A percentile compares a stretch with the other conserved stretches of the same genome.
Evolutionary conservation across 306 rosid genomes (phyloP).

Genomic region (Malus asiatica): DNA sequence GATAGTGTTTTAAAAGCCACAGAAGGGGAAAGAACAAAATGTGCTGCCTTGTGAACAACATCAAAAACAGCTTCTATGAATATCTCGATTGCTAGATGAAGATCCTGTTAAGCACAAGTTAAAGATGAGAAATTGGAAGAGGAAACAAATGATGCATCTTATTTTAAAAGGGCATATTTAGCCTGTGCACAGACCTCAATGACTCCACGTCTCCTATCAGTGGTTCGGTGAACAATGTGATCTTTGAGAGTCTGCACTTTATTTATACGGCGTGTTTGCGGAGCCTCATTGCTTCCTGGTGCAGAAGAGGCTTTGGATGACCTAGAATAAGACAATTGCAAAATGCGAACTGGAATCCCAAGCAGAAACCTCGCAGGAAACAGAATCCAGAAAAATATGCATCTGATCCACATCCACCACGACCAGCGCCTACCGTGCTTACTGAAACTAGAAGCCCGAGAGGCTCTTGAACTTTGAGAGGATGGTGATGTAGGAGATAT

Average conservation of each 20-base stretch:
- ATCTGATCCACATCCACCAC: conserved; percentile 59
- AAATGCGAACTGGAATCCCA: conserved; percentile 41
- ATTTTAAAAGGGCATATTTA: not conserved
- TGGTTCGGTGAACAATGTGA: conserved; percentile 62
- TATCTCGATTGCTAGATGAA: conserved; percentile 74
- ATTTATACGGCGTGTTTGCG: conserved; percentile 25
- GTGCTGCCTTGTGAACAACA: conserved; percentile 60
- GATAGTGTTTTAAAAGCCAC: conserved; percentile 36
- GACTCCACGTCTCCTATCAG: conserved; percentile 88
- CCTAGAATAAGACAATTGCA: conserved; percentile 19
- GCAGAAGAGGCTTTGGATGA: conserved; percentile 17
- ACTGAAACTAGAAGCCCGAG: conserved; percentile 32
- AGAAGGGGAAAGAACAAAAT: conserved; percentile 71
- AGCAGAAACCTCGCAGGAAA: conserved; percentile 50
- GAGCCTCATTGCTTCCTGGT: conserved; percentile 24
- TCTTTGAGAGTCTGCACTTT: conserved; percentile 58
- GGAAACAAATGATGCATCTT: not conserved
- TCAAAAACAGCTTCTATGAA: conserved; percentile 74
- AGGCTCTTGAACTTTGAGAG: conserved; percentile 58
- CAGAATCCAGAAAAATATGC: conserved; percentile 46
- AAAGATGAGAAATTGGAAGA: not conserved
- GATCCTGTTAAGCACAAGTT: conserved; percentile 52
- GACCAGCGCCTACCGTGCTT: conserved; percentile 30
- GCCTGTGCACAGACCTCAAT: conserved; percentile 54
- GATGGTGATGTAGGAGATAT: conserved; percentile 47